Conservation (phyloP, 169 alveolate species). For the Fabrea salina region DNA sequence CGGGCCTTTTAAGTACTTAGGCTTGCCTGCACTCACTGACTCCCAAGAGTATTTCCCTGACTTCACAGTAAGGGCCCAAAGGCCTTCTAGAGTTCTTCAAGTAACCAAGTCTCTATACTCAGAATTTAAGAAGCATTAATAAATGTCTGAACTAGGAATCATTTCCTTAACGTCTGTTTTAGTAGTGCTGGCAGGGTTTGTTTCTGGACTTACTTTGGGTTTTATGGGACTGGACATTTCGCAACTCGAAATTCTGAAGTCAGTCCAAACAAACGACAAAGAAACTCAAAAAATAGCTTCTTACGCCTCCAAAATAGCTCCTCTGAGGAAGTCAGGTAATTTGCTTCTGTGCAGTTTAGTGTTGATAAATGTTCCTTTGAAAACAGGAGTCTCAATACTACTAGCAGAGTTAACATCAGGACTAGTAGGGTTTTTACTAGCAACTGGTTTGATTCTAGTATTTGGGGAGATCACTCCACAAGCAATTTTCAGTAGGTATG, state of each 20-base stretch:
- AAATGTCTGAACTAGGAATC: too few species aligned
- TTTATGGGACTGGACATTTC: constrained; percentile 50
- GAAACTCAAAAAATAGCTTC: constrained; percentile 38
- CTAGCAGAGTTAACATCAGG: constrained; percentile 56
- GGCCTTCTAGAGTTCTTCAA: too few species aligned
- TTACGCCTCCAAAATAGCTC: constrained; percentile 47
- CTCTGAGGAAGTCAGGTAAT: constrained; percentile 56
- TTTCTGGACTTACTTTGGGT: constrained; percentile 67
- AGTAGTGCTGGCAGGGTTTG: constrained; percentile 38
- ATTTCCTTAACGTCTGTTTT: not conserved
- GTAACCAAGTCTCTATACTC: too few species aligned
- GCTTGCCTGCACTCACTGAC: too few species aligned
- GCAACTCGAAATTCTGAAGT: constrained; percentile 43
- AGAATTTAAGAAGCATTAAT: too few species aligned
- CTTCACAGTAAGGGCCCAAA: too few species aligned
- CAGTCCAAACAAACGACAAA: constrained; percentile 35
- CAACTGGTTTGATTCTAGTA: constrained; percentile 44
- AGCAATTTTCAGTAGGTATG: constrained; percentile 58
- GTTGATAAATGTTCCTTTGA: constrained; percentile 58
- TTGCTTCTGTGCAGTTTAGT: constrained; percentile 51
- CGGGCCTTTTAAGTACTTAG: too few species aligned
- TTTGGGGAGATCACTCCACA: constrained; percentile 66
- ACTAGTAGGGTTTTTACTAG: constrained; percentile 36
- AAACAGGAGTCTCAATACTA: constrained; percentile 50
- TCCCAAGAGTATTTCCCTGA: too few species aligned